These are phyloP conservation scores for Daldinia sp. DNA, from an alignment of 2,329 filamentous ascomycete species.

Conservation along the genomic window DNA sequence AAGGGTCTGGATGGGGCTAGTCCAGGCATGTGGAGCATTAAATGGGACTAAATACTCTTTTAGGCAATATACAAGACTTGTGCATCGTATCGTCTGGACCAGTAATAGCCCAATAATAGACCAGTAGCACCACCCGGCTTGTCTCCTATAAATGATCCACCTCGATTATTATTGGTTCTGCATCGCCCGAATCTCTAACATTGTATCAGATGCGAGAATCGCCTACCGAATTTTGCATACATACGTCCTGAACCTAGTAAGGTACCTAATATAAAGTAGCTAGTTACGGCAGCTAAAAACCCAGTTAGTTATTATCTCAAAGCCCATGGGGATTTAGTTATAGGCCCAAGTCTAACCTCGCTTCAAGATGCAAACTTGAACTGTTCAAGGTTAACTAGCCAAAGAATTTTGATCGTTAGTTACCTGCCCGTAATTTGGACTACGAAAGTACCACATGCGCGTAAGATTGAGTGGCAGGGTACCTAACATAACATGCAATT, in stretches of 20 bases:
- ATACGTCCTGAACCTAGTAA: too few species aligned
- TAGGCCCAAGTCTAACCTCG: background rate
- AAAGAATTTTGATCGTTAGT: background rate
- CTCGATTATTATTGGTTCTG: slow-evolving; percentile 22
- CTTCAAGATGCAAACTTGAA: background rate
- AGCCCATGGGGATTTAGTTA: background rate
- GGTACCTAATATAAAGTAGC: background rate
- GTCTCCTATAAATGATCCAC: slow-evolving; percentile 17
- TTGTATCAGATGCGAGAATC: slow-evolving; percentile 15
- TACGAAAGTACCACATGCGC: background rate
- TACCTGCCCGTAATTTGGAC: too few species aligned
- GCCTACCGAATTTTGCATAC: slow-evolving; percentile 5
- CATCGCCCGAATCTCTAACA: slow-evolving; percentile 15
- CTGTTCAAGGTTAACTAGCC: background rate
- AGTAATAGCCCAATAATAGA: slow-evolving; percentile 11
- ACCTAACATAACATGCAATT: slow-evolving; percentile 2
- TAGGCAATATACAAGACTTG: slow-evolving; percentile 9
- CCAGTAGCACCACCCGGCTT: slow-evolving; percentile 12
- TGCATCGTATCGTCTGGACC: slow-evolving; percentile 9
- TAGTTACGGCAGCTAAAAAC: background rate
- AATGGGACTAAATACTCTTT: slow-evolving; percentile 14
- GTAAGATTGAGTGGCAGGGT: slow-evolving; percentile 31
- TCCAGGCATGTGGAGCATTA: slow-evolving; percentile 15
- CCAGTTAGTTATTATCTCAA: background rate
- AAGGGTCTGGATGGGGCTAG: slow-evolving; percentile 24